Base-by-base conservation (phyloP, 495 filamentous ascomycete genomes). In the Acidiella bohemica region DNA sequence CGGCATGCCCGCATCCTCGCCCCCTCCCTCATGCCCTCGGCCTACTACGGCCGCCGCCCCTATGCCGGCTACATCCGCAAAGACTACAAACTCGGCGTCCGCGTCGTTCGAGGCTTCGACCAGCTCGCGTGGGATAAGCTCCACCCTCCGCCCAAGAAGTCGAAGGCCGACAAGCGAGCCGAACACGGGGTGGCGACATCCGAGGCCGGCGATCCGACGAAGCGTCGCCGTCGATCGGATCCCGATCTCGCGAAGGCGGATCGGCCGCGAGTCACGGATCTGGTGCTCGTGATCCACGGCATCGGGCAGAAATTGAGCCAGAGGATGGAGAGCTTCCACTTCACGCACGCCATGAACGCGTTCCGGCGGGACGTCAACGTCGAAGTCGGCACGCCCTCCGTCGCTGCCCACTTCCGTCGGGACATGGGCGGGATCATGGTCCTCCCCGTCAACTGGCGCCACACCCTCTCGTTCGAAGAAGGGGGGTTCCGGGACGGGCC, bases 251-350 rank as follows among this genome's bases (percentile, higher is more conserved):
- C 59, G 57, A 64, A 55, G 60, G 68, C 41, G 67, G 70, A 81
- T 24, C 67, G 78, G 17, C 77, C 76, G 2, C 73, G 73, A 27
- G 81, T 92, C 4, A 88, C 83, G 8, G 90, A 97, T 55, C 60
- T 97, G 16, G 70, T 94, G 13, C 62, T 97, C 12, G 81, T 95
- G 17, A 83, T 92, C 31, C 90, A 97, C 56, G 90, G 87, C 10
- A 95, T 97, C 36, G 90, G 90, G 0, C 90, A 97, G 56, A 95
- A 96, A 54, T 65, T 96, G n/a, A 90, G 85, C 0, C 85, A 97
- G 50, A 71, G 87, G 12, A 80, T 97, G 34, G 90, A 96, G 55
- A 94, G 84, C 56, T 97, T 83, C 50, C 81, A 94, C 53, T 97
- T 97, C 54, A 96, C 90, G 0, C 86, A 95, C 55, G 80, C 83